Evolutionary conservation across 495 filamentous ascomycete species (phyloP).

Genomic region (Penicillium robsamsonii): DNA sequence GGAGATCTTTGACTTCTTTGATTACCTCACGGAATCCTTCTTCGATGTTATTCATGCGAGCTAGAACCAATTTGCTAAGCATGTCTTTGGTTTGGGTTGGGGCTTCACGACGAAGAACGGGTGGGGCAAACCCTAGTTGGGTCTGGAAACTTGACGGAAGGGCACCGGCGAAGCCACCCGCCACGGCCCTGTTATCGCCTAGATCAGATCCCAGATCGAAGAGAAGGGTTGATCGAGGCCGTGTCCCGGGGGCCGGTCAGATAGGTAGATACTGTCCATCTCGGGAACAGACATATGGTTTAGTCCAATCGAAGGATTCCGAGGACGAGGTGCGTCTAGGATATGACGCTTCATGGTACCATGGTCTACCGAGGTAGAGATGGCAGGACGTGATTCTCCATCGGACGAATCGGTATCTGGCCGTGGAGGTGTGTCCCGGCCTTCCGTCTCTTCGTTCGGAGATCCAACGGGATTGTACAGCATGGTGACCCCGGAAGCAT

Average conservation of each 20-base stretch:
- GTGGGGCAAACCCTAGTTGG: conserved; percentile 70
- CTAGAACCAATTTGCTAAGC: conserved; percentile 81
- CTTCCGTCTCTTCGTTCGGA: conserved; percentile 48
- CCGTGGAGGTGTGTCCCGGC: conserved; percentile 29
- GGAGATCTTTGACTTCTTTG: conserved; percentile 73
- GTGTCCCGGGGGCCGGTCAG: conserved; percentile 32
- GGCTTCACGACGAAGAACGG: conserved; percentile 39
- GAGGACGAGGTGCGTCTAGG: conserved; percentile 20
- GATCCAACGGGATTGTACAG: conserved; percentile 54
- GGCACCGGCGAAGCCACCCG: conserved; percentile 49
- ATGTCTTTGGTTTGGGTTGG: conserved; percentile 57
- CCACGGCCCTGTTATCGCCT: conserved; percentile 63
- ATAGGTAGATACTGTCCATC: conserved; percentile 41
- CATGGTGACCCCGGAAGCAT: conserved; percentile 74
- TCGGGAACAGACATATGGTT: conserved; percentile 54
- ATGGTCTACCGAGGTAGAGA: conserved; percentile 28
- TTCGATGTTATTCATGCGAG: conserved; percentile 87
- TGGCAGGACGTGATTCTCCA: conserved; percentile 13
- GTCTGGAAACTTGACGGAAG: conserved; percentile 76
- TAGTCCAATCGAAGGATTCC: conserved; percentile 52
- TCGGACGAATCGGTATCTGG: conserved; percentile 27
- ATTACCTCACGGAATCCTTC: conserved; percentile 80
- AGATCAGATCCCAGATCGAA: conserved; percentile 71
- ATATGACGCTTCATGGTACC: conserved; percentile 31
- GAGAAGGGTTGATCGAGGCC: conserved; percentile 55